Percentiles rank a stretch among this genome's conserved stretches.
These are phyloP conservation scores for Coprinopsis sp. DNA, from an alignment of 768 basidiomycete species.

Conservation along the genomic window DNA sequence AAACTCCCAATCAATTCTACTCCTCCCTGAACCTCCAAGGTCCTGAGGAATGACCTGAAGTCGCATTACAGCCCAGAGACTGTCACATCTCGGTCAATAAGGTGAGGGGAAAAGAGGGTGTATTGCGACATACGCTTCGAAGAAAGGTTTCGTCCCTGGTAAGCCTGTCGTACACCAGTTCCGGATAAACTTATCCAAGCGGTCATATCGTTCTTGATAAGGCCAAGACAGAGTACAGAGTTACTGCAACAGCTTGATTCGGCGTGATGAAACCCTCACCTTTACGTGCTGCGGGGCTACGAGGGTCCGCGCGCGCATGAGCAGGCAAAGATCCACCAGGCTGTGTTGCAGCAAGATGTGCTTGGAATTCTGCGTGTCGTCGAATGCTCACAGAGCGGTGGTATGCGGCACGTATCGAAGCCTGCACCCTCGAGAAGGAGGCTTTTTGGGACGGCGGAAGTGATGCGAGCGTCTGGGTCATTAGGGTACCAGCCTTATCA, in stretches of 20 bases:
- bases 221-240: no score
- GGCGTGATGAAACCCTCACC: constrained; percentile 38
- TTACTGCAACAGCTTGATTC: no score
- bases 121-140: constrained; percentile 45
- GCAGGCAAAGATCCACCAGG: constrained; percentile 79
- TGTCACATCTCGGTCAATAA: constrained; percentile 13
- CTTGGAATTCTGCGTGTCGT: constrained; percentile 79
- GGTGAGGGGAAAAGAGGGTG: constrained; percentile 7
- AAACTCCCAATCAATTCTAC: constrained; percentile 81
- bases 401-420: constrained; percentile 79
- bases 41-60: constrained; percentile 76
- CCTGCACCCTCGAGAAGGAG: constrained; percentile 81
- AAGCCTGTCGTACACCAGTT: constrained; percentile 85
- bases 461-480: constrained; percentile 78
- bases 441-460: constrained; percentile 82
- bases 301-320: constrained; percentile 63
- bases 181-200: constrained; percentile 67
- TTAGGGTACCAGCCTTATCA: constrained; percentile 67
- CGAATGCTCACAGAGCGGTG: constrained; percentile 77
- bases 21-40: constrained; percentile 74
- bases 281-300: constrained; percentile 60
- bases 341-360: constrained; percentile 72
- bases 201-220: constrained; percentile 60
- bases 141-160: constrained; percentile 89
- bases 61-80: constrained; percentile 74